A percentile compares a stretch with the other conserved stretches of the same genome.
These are phyloP conservation scores for Cryptococcus wingfieldii DNA, from an alignment of 1,284 basidiomycete genomes.

Conservation along the genomic window DNA sequence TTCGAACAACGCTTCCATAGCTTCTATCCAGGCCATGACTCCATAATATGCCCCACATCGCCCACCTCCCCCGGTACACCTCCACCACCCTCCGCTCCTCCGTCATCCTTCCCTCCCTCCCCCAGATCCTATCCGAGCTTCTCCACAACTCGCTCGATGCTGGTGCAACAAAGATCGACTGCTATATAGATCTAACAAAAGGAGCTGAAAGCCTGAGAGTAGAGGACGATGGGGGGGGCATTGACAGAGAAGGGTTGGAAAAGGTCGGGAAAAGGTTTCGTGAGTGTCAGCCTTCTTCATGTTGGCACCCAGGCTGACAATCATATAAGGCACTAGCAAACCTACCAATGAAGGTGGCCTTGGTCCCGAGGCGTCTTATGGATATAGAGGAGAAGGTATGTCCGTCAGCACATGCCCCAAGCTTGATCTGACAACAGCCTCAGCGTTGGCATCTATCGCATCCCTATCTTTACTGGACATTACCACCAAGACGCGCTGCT, in stretches of 20 bases:
- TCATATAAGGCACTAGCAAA: conserved; percentile 44
- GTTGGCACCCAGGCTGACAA: conserved; percentile 44
- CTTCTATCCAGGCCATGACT: neutral
- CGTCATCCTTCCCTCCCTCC: conserved; percentile 72
- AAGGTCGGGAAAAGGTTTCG: conserved; percentile 54
- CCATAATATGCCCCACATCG: conserved; percentile 10
- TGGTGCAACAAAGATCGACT: conserved; percentile 37
- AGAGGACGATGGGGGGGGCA: conserved; percentile 73
- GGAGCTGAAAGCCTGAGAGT: conserved; percentile 66
- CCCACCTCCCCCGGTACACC: conserved; percentile 27
- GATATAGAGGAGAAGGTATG: conserved; percentile 83
- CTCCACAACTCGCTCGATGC: conserved; percentile 70
- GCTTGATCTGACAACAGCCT: neutral
- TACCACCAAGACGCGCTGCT: conserved; percentile 61
- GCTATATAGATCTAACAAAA: conserved; percentile 49
- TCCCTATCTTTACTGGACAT: conserved; percentile 61
- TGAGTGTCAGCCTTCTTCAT: neutral
- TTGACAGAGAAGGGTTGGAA: conserved; percentile 59
- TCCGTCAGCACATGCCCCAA: neutral
- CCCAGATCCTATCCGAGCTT: conserved; percentile 73
- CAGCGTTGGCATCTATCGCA: conserved; percentile 76
- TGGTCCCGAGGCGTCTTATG: conserved; percentile 57
- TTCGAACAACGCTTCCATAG: neutral
- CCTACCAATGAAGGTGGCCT: conserved; percentile 9
- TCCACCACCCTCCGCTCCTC: conserved; percentile 62